These are phyloP conservation scores for Fusarium haematococcum DNA, from an alignment of 2,329 filamentous ascomycete species.

Conservation along the genomic window DNA sequence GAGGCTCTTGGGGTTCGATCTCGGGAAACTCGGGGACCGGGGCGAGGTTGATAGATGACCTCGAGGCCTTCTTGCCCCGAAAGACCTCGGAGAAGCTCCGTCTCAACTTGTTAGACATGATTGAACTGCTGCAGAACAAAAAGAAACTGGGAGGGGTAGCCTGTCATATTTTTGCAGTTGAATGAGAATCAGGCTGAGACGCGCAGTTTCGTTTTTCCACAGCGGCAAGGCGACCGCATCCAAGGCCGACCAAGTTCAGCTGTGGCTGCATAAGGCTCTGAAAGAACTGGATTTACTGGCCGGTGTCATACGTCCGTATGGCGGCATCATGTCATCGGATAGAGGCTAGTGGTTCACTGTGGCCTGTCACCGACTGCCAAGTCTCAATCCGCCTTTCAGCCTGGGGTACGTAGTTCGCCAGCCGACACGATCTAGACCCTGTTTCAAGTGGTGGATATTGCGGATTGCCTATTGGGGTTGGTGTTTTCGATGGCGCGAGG, in stretches of 20 bases:
- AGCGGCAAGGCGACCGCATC: not conserved
- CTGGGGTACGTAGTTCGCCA: not conserved
- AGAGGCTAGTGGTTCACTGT: not conserved
- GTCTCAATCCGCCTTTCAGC: not conserved
- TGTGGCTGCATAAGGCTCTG: not conserved
- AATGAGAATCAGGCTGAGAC: not conserved
- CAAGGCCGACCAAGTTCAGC: not conserved
- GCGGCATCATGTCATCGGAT: not conserved
- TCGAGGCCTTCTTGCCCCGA: not conserved
- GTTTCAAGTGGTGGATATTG: not conserved
- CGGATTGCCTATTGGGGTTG: not conserved
- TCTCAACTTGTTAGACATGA: conserved; percentile 5
- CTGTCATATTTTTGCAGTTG: not conserved
- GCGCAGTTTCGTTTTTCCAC: not conserved
- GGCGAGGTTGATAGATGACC: not conserved
- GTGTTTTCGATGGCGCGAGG: not conserved
- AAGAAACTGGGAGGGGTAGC: not conserved
- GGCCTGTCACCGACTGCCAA: not conserved
- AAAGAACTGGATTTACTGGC: not conserved
- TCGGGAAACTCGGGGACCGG: not conserved
- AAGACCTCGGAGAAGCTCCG: conserved; percentile 8
- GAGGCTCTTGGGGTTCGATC: not conserved
- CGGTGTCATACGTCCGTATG: too few species aligned
- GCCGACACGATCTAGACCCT: not conserved
- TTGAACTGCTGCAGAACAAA: not conserved